phyloP scores from a whole-genome alignment of 73 alveolate species.

The Breviolum minutum region DNA sequence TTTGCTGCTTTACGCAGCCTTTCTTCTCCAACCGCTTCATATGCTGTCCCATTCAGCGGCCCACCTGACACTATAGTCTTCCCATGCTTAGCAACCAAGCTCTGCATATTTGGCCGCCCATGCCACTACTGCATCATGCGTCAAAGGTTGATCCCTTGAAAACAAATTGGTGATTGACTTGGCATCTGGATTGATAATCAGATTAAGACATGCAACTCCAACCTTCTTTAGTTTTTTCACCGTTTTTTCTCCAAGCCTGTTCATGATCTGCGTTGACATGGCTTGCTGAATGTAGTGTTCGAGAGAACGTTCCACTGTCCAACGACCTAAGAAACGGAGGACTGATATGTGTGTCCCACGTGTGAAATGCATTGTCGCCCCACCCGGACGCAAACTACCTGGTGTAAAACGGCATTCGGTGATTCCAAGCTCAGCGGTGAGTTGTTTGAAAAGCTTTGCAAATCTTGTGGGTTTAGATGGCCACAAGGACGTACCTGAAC shows the following conservation, averaged over 20 bases:
- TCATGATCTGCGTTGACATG: background rate
- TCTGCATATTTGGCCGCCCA: background rate
- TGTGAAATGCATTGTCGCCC: background rate
- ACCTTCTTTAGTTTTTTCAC: background rate
- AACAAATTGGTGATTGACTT: background rate
- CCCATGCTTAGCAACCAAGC: background rate
- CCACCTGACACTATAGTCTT: background rate
- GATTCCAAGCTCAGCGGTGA: background rate
- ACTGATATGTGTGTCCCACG: background rate
- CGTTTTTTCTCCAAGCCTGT: background rate
- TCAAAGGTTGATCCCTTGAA: background rate
- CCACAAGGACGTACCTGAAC: background rate
- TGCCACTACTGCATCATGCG: background rate
- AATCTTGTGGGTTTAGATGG: background rate
- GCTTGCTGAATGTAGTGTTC: slow-evolving; percentile 13
- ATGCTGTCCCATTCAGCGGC: background rate
- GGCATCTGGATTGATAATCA: background rate
- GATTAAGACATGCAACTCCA: background rate
- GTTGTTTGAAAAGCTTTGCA: background rate
- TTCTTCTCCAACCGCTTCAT: background rate
- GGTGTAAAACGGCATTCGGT: background rate
- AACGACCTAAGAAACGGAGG: background rate
- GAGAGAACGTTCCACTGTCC: background rate
- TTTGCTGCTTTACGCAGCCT: background rate
- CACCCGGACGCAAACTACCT: slow-evolving; percentile 18